phyloP scores from a whole-genome alignment of 2,329 filamentous ascomycete genomes.

The Alternaria burnsii region DNA sequence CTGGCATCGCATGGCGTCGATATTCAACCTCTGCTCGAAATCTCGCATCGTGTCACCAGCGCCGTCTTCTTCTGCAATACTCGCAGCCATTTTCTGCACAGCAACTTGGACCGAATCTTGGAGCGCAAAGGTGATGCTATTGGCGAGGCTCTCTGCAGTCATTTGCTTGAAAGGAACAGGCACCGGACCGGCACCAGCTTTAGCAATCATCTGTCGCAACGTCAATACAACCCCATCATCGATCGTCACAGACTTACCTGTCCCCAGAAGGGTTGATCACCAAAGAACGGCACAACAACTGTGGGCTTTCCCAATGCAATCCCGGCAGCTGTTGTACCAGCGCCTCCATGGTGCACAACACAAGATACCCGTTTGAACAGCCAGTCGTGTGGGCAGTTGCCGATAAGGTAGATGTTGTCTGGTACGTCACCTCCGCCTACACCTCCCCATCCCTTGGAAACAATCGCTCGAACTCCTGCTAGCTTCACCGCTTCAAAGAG shows the following conservation, averaged over 20 bases:
- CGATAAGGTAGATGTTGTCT: constrained; percentile 59
- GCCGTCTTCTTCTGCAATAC: constrained; percentile 29
- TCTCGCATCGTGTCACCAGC: constrained; percentile 19
- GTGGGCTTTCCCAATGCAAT: constrained; percentile 62
- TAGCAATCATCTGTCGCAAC: constrained; percentile 55
- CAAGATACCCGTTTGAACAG: constrained; percentile 64
- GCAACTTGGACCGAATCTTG: constrained; percentile 44
- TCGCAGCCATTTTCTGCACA: constrained; percentile 27
- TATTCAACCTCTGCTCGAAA: constrained; percentile 19
- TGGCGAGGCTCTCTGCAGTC: constrained; percentile 55
- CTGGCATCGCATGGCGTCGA: constrained; percentile 31
- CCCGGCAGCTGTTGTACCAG: constrained; percentile 66
- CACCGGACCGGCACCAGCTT: constrained; percentile 58
- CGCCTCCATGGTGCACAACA: constrained; percentile 68
- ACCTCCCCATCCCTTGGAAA: constrained; percentile 64
- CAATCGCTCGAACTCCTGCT: constrained; percentile 56
- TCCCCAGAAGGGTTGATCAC: constrained; percentile 67
- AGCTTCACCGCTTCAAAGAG: constrained; percentile 58
- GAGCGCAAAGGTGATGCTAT: constrained; percentile 58
- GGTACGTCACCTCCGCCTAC: constrained; percentile 48
- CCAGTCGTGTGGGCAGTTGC: constrained; percentile 65
- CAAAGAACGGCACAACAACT: constrained; percentile 65
- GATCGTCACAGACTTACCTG: not conserved
- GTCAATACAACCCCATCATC: not conserved
- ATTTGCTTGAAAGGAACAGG: constrained; percentile 59